Base-by-base conservation (phyloP, 768 basidiomycete species). In the Russula olivacea region DNA sequence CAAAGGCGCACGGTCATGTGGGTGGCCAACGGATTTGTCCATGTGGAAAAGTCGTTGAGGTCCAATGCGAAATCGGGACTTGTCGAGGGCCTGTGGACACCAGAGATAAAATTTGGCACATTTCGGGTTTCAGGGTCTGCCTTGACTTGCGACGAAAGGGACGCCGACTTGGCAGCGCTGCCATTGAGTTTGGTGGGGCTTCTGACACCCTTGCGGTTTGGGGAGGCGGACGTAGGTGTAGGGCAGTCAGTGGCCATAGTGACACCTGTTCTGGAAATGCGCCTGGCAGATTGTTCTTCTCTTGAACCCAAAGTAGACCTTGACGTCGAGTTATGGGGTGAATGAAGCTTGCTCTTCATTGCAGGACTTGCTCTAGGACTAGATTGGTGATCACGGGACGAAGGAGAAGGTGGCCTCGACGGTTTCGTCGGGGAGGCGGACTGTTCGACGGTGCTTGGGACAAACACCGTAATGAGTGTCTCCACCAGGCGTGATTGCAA, bases 81-180 rank as follows among this genome's bases (percentile, higher is more conserved):
- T 0, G 88, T 93, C 1, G 93, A 95, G 4, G 92, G 88, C 25
- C 77, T 80, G 71, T 93, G 93, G 54, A 91, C 79, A 0, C 83
- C 79, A 2, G 93, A 96, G 53, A 93, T 80, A 72, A 86, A 94
- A 69, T 89, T 82, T 3, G 89, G 84, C 11, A 74, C 70, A 47
- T 66, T 66, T 10, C 59, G 59, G 59, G 70, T 60, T 50, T 64
- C 58, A 50, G 12, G 40, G 64, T 68, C 23, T 36, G 43, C 21
- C 38, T 34, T 56, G 19, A 34, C 41, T 17, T 38, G 61, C 32
- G 64, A 65, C 12, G 55, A 25, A 56, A 41, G 19, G 17, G 40
- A 61, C 43, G 25, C 25, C 63, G 63, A 15, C 12, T 60, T 64
- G 40, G 63, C 51, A 19, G 58, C 47, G 15, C 19, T 43, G 25